phyloP scores from a whole-genome alignment of 805 yeast genomes.

The Lachancea cidri region DNA sequence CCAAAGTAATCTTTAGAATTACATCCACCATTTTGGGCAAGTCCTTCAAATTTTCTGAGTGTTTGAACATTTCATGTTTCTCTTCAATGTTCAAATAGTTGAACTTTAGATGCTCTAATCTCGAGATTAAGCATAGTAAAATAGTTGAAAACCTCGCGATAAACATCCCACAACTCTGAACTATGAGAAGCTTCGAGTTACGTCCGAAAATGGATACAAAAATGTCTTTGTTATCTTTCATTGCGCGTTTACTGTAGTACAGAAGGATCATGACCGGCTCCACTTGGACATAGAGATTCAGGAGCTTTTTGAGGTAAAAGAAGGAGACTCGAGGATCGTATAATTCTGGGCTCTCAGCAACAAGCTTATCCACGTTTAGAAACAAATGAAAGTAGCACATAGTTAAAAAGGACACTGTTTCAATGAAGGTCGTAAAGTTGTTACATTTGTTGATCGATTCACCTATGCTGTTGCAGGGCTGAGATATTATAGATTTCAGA shows the following conservation, averaged over 20 bases:
- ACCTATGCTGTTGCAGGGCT: constrained; percentile 14
- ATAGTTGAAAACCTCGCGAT: constrained; percentile 12
- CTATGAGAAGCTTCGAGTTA: constrained; percentile 13
- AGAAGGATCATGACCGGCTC: constrained; percentile 16
- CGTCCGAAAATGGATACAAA: constrained; percentile 15
- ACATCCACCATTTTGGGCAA: constrained; percentile 11
- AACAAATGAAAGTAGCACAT: constrained; percentile 23
- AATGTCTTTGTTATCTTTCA: constrained; percentile 1
- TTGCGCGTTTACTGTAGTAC: constrained; percentile 4
- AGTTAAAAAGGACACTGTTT: constrained; percentile 22
- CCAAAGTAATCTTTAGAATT: constrained; percentile 20
- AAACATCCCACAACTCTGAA: constrained; percentile 16
- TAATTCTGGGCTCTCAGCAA: constrained; percentile 3
- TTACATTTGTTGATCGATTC: constrained; percentile 23
- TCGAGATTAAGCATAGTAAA: constrained; percentile 22
- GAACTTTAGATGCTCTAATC: constrained; percentile 29
- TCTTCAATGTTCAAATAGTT: constrained; percentile 12
- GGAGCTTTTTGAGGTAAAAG: constrained; percentile 19
- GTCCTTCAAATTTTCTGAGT: background rate
- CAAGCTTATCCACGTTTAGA: constrained; percentile 16
- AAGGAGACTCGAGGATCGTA: constrained; percentile 17
- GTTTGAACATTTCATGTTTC: background rate
- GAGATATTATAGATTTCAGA: constrained; percentile 24
- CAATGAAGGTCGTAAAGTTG: constrained; percentile 26
- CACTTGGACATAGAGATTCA: constrained; percentile 15